Percentiles rank a stretch among this genome's conserved stretches.
phyloP scores from a whole-genome alignment of 768 basidiomycete species.

The Collybia sordida region DNA sequence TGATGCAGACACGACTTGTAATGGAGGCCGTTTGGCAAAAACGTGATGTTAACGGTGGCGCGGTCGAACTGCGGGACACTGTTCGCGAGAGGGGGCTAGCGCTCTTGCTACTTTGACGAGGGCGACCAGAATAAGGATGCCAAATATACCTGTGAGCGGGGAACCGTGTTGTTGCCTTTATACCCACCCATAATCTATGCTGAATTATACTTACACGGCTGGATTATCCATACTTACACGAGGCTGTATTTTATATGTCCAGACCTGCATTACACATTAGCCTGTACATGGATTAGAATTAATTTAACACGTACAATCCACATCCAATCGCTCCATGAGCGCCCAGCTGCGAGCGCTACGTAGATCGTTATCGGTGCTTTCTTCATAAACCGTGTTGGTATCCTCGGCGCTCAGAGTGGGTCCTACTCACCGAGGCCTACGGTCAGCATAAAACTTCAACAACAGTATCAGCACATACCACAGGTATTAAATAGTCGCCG shows the following conservation, averaged over 20 bases:
- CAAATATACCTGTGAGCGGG: slow-evolving; percentile 15
- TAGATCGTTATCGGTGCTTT: no score
- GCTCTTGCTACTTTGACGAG: slow-evolving; percentile 48
- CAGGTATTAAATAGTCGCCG: no score
- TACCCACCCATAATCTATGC: slow-evolving; percentile 15
- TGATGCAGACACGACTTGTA: slow-evolving; percentile 53
- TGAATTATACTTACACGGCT: slow-evolving; percentile 11
- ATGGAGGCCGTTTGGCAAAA: slow-evolving; percentile 75
- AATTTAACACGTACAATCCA: no score
- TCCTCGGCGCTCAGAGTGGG: no score
- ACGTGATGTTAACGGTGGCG: slow-evolving; percentile 51
- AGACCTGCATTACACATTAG: neutral
- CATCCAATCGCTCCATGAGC: no score
- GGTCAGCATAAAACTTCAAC: no score
- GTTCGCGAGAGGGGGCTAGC: slow-evolving; percentile 49
- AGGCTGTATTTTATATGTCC: slow-evolving; percentile 4
- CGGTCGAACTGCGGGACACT: slow-evolving; percentile 62
- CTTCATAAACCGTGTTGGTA: no score
- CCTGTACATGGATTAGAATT: no score
- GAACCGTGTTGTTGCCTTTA: slow-evolving; percentile 5
- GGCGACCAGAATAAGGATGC: slow-evolving; percentile 4
- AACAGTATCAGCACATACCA: no score
- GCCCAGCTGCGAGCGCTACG: no score
- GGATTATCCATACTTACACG: slow-evolving; percentile 3
- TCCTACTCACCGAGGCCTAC: no score